phyloP scores from a whole-genome alignment of 2,329 filamentous ascomycete species.

The Alternaria sp. region DNA sequence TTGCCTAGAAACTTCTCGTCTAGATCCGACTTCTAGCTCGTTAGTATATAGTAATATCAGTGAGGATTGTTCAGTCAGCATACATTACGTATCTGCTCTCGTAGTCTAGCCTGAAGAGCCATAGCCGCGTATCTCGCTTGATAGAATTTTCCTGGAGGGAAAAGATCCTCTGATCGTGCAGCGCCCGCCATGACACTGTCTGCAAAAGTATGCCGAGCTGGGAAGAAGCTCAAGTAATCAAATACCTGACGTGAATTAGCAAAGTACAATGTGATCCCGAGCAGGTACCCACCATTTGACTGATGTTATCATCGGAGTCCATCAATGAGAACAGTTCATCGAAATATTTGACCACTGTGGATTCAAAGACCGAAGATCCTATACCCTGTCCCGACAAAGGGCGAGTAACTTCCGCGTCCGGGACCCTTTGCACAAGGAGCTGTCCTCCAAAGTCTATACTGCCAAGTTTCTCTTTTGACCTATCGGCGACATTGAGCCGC shows the following conservation, averaged over 20 bases:
- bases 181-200: slow-evolving; percentile 38
- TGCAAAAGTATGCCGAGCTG: slow-evolving; percentile 40
- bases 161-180: slow-evolving; percentile 36
- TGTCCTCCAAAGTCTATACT: slow-evolving; percentile 56
- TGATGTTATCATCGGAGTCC: slow-evolving; percentile 68
- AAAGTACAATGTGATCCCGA: neutral
- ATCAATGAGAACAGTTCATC: slow-evolving; percentile 84
- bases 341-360: slow-evolving; percentile 82
- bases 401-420: slow-evolving; percentile 38
- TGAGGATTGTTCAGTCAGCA: slow-evolving; percentile 8
- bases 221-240: slow-evolving; percentile 48
- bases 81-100: slow-evolving; percentile 45
- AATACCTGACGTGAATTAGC: slow-evolving; percentile 41
- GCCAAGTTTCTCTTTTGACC: slow-evolving; percentile 66
- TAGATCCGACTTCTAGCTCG: slow-evolving; percentile 34
- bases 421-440: slow-evolving; percentile 44
- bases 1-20: slow-evolving; percentile 46
- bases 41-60: slow-evolving; percentile 22
- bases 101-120: slow-evolving; percentile 43
- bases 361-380: slow-evolving; percentile 68
- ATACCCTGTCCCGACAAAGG: slow-evolving; percentile 26
- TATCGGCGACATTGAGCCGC: slow-evolving; percentile 68
- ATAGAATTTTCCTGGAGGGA: slow-evolving; percentile 48
- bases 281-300: slow-evolving; percentile 35
- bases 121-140: slow-evolving; percentile 48